Evolutionary conservation across 164 flowering plant genomes (phyloP).

Genomic region (Macadamia integrifolia): DNA sequence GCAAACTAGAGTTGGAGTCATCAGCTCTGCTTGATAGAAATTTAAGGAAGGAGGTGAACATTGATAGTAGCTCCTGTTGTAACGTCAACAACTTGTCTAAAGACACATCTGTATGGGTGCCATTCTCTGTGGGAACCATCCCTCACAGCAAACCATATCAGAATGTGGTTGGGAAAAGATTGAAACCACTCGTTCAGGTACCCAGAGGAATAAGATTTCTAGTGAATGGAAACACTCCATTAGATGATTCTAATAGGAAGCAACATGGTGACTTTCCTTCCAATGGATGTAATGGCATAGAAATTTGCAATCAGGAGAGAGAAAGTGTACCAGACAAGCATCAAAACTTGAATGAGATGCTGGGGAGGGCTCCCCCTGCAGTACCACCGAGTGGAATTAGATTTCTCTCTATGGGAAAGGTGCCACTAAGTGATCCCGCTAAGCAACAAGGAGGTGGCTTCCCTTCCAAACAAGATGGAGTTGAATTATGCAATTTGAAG

Average conservation of each 20-base stretch:
- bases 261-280: background rate
- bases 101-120: conserved; percentile 1
- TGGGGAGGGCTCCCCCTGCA: conserved; percentile 5
- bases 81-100: background rate
- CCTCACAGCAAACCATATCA: conserved; percentile 18
- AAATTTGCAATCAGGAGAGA: conserved; percentile 5
- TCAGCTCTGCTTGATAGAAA: conserved; percentile 14
- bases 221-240: conserved; percentile 25
- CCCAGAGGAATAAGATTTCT: conserved; percentile 54
- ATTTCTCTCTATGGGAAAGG: background rate
- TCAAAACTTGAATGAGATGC: conserved; percentile 17
- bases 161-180: conserved; percentile 11
- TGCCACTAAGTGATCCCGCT: conserved; percentile 1
- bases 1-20: conserved; percentile 18
- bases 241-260: conserved; percentile 8
- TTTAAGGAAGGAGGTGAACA: conserved; percentile 15
- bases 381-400: background rate
- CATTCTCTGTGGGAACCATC: conserved; percentile 11
- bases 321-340: conserved; percentile 4
- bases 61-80: background rate
- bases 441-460: background rate
- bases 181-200: conserved; percentile 25
- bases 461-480: background rate
- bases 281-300: background rate
- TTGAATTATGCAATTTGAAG: conserved; percentile 8